Conservation (phyloP, 164 flowering plant species). For the Nelumbo lutea region DNA sequence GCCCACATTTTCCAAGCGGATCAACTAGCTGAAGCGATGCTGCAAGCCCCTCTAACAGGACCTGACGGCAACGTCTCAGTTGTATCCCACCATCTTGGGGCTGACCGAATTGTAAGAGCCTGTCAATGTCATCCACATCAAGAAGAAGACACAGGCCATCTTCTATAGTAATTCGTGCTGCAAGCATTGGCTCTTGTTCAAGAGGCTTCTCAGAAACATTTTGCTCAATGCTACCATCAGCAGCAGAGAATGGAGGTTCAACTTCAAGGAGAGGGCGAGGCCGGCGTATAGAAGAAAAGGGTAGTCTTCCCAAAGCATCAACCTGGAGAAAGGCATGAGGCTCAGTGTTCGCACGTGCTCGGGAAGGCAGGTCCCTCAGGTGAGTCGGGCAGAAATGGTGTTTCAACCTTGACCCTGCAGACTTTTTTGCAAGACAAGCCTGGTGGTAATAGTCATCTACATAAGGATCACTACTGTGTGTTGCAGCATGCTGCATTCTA, state of each 20-base stretch:
- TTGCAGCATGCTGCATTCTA: constrained; percentile 81
- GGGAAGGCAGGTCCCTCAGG: constrained; percentile 64
- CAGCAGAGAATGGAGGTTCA: constrained; percentile 45
- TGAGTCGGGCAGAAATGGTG: constrained; percentile 72
- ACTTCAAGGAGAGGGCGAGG: constrained; percentile 89
- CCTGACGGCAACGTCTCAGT: constrained; percentile 61
- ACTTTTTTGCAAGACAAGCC: constrained; percentile 74
- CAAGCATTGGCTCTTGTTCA: constrained; percentile 96
- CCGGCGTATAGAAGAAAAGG: constrained; percentile 74
- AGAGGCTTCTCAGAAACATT: constrained; percentile 63
- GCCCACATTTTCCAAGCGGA: constrained; percentile 64
- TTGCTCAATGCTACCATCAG: constrained; percentile 45
- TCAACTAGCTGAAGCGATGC: constrained; percentile 87
- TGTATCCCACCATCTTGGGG: constrained; percentile 80
- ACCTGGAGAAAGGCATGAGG: constrained; percentile 58
- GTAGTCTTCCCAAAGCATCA: constrained; percentile 75
- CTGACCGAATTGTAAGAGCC: constrained; percentile 65
- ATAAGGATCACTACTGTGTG: constrained; percentile 86
- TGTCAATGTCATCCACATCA: constrained; percentile 89
- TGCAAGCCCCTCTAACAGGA: constrained; percentile 78
- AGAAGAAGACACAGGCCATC: constrained; percentile 82
- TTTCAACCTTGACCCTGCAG: constrained; percentile 57
- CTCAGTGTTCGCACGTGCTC: constrained; percentile 51
- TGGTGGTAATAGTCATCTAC: constrained; percentile 90
- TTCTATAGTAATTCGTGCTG: constrained; percentile 82